These are phyloP conservation scores for Stephania japonica DNA, from an alignment of 164 flowering plant genomes.

Conservation along the genomic window DNA sequence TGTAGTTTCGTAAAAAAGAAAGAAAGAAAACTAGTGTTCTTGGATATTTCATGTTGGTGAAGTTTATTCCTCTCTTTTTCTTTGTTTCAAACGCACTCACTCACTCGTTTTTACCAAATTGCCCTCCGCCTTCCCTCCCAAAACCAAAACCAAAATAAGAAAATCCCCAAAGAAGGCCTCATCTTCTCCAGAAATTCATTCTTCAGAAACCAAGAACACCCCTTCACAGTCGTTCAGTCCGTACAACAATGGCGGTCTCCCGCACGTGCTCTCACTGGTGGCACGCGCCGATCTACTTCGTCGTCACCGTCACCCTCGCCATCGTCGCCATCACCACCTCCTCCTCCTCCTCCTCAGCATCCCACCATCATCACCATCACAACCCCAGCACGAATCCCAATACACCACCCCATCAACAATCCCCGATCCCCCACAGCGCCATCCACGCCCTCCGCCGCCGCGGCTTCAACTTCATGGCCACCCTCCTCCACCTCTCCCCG, in stretches of 20 bases:
- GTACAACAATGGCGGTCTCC: conserved; percentile 14
- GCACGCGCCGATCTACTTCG: conserved; percentile 23
- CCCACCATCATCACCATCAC: conserved; percentile 3
- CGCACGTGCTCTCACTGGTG: conserved; percentile 21
- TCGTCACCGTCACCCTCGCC: conserved; percentile 32
- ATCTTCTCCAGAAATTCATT: neutral
- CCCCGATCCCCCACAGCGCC: neutral
- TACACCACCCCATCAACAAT: conserved; percentile 1
- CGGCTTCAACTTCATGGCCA: conserved; percentile 47
- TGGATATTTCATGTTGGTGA: no score
- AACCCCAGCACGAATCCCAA: conserved; percentile 11
- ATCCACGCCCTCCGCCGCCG: neutral
- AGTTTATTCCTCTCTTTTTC: no score
- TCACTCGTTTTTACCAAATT: no score
- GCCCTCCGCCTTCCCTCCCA: no score
- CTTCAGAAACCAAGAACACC: no score
- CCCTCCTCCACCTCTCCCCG: conserved; percentile 52
- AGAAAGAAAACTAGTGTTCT: no score
- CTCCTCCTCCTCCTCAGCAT: conserved; percentile 14
- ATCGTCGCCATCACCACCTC: conserved; percentile 39
- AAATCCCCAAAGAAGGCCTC: neutral
- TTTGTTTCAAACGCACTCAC: no score
- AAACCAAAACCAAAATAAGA: neutral
- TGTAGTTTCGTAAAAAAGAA: no score
- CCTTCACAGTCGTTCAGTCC: no score